Percentiles rank a stretch among this genome's conserved stretches.
Conservation (phyloP, 306 rosid genomes). For the Gastrolobium bilobum region DNA sequence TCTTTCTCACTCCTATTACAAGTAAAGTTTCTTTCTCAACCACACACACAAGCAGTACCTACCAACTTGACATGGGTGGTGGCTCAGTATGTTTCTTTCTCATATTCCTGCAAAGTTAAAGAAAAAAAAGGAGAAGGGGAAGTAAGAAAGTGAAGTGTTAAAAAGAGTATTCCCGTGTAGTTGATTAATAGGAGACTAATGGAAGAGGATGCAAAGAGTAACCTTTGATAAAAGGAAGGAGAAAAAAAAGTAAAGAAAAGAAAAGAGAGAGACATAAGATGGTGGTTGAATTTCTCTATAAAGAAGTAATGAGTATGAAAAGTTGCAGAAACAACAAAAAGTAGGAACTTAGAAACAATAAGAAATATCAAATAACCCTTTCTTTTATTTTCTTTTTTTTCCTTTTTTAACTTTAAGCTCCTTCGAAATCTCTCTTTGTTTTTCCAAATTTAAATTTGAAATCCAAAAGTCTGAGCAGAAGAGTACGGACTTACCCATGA, state of each 20-base stretch:
- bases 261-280: constrained; percentile 42
- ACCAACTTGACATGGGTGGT: constrained; percentile 69
- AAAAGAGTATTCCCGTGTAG: constrained; percentile 90
- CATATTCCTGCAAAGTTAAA: constrained; percentile 84
- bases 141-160: constrained; percentile 60
- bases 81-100: constrained; percentile 56
- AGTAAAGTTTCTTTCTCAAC: constrained; percentile 87
- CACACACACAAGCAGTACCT: constrained; percentile 77
- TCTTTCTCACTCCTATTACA: constrained; percentile 52
- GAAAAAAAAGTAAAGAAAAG: neutral
- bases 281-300: constrained; percentile 70
- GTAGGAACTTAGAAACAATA: constrained; percentile 38
- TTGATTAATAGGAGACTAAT: constrained; percentile 63
- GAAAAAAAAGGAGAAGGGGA: constrained; percentile 42
- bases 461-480: constrained; percentile 43
- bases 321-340: constrained; percentile 56
- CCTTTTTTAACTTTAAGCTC: neutral
- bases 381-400: neutral
- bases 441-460: constrained; percentile 55
- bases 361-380: neutral
- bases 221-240: constrained; percentile 56
- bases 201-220: constrained; percentile 49
- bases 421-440: constrained; percentile 1
- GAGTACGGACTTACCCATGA: constrained; percentile 65
- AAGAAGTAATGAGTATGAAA: constrained; percentile 51